These are phyloP conservation scores for Metarhizium sp. DNA, from an alignment of 2,329 filamentous ascomycete species.

Conservation along the genomic window DNA sequence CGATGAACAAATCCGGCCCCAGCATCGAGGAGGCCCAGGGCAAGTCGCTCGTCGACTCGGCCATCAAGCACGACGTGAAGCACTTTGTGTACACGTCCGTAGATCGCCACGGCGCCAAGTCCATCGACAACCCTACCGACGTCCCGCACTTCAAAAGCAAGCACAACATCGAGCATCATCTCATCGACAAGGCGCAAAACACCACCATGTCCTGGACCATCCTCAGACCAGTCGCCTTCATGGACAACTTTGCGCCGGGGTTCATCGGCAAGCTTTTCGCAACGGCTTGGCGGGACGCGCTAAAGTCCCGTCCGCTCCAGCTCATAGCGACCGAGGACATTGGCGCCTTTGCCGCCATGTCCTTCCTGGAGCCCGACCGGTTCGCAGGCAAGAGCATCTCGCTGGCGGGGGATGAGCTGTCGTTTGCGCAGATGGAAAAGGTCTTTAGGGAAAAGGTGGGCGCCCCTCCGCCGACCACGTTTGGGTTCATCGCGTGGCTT, in stretches of 20 bases:
- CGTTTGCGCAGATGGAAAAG: constrained; percentile 18
- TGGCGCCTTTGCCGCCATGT: constrained; percentile 27
- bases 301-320: constrained; percentile 16
- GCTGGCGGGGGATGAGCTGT: constrained; percentile 31
- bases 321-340: constrained; percentile 27
- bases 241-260: constrained; percentile 26
- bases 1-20: not conserved
- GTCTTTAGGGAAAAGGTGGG: constrained; percentile 24
- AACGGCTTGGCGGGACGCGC: constrained; percentile 19
- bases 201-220: constrained; percentile 25
- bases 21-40: constrained; percentile 32
- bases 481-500: constrained; percentile 16
- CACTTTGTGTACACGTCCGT: constrained; percentile 54
- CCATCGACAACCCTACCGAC: constrained; percentile 38
- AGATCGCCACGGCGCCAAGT: constrained; percentile 47
- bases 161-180: constrained; percentile 49
- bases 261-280: constrained; percentile 21
- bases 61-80: constrained; percentile 42
- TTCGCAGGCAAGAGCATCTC: constrained; percentile 23
- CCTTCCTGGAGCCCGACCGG: constrained; percentile 21
- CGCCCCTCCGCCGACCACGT: constrained; percentile 18
- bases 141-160: constrained; percentile 54
- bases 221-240: constrained; percentile 29
- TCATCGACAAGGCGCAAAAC: constrained; percentile 32
- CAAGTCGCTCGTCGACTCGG: constrained; percentile 43